Conservation (phyloP, 345 rosid genomes). For the Sonneratia alba region DNA sequence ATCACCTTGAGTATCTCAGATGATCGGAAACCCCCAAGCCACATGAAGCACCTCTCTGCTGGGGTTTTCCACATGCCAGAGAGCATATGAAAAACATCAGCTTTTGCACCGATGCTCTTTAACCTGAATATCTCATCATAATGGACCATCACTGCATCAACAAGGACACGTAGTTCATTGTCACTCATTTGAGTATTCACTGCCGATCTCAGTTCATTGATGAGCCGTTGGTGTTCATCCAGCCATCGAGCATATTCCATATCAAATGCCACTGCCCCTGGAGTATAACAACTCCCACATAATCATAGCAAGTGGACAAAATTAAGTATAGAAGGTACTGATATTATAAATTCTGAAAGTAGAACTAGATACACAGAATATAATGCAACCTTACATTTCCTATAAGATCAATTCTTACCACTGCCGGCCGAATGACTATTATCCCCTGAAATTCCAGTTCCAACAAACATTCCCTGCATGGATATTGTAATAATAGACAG, state of each 20-base stretch:
- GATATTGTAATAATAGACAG: neutral
- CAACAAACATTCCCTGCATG: slow-evolving; percentile 43
- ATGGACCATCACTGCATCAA: slow-evolving; percentile 72
- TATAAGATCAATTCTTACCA: slow-evolving; percentile 28
- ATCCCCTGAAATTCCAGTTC: slow-evolving; percentile 39
- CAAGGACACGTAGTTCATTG: slow-evolving; percentile 53
- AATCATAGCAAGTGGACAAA: neutral
- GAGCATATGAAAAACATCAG: slow-evolving; percentile 87
- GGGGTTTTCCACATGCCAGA: slow-evolving; percentile 98
- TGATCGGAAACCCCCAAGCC: slow-evolving; percentile 95
- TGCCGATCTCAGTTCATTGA: slow-evolving; percentile 63
- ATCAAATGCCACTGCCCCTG: slow-evolving; percentile 76
- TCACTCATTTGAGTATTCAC: slow-evolving; percentile 55
- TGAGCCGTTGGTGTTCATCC: slow-evolving; percentile 74
- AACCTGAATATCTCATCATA: slow-evolving; percentile 66
- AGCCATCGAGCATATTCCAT: slow-evolving; percentile 75
- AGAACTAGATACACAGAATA: neutral
- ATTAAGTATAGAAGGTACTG: neutral
- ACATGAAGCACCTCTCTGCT: slow-evolving; percentile 88
- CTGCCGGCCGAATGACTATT: slow-evolving; percentile 37
- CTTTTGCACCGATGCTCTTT: slow-evolving; percentile 63
- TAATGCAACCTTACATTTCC: neutral
- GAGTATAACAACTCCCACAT: slow-evolving; percentile 7
- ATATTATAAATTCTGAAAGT: neutral
- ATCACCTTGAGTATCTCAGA: slow-evolving; percentile 84